Base-by-base conservation (phyloP, 1,139 yeast species). In the Blastobotrys persicus region DNA sequence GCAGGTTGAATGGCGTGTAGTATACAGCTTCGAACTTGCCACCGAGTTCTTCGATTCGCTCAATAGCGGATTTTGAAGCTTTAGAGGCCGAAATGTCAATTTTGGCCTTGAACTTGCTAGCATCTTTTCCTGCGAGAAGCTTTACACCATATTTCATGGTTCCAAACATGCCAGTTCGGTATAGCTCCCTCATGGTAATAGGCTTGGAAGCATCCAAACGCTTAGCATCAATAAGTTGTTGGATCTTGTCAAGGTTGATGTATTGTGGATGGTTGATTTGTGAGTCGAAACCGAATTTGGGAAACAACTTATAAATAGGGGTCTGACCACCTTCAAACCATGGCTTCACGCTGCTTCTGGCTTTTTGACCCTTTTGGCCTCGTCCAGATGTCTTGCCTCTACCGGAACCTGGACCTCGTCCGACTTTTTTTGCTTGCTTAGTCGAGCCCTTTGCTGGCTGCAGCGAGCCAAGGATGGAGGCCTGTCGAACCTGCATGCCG, bases 301-400 rank as follows among this genome's bases (percentile, higher is more conserved):
- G 98, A 68, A 89, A 88, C 54, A 89, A 73, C 67, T 86, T 86
- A 64, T 82, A 86, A 61, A 84, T 84, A 19, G 98, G 98, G 1
- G 98, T 92, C 68, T 92, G 99, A 64, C 98, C 98, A 79, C 99
- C 99, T 74, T 92, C 98, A 67, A 91, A 88, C 92, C 95, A 88
- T 55, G 85, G 80, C 52, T 91, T 92, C 18, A 91, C 94, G 47
- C 83, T 80, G 33, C 92, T 88, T 71, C 98, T 81, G 12, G 98
- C 97, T 72, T 91, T 91, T 68, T 92, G 98, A 80, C 99, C 99
- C 72, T 91, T 94, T 65, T 88, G 96, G 75, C 99, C 99, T 67
- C 98, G 80, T 45, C 96, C 96, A 2, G 98, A 82, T 1, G 98
- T 92, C 70, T 91, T 89, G 73, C 99, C 77, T 46, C 69, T 60